Base-by-base conservation (phyloP, 2,329 filamentous ascomycete genomes). In the Ramularia endophylla region DNA sequence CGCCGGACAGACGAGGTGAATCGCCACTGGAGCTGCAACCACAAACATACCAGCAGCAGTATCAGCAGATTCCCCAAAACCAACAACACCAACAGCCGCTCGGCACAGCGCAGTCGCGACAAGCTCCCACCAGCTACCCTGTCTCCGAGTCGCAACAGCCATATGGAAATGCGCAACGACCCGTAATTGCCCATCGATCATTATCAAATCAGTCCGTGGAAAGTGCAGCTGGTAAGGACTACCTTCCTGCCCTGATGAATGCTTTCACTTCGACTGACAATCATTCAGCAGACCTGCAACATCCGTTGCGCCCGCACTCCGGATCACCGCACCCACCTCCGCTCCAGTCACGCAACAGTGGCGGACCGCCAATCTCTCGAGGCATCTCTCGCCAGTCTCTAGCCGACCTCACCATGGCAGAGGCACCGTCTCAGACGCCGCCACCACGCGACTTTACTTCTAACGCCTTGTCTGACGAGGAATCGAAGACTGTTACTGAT, bases 201-300 rank as follows among this genome's bases (percentile, higher is more conserved):
- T 59, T 63, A 1, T 72, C 69, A 17, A 71, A 65, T 12, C 64
- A 67, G 20, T 63, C 67, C 33, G 70, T 72, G 66, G 69, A 72
- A 41, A 65, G 67, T 43, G 53, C 72, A 41, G 67, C 69, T 54
- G 68, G 68, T 70, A 54, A 51, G 58, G 58, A 13, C 30, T 16
- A n/a, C n/a, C n/a, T n/a, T n/a, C n/a, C n/a, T n/a, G n/a, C n/a
- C 22, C 22, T 11, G 6, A 25, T 25, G 6, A 25, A 25, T 25
- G 22, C 22, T 11, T 25, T 25, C 22, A 6, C 22, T 25, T 11
- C 11, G 6, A 11, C 39, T 40, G 37, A 49, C 49, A 43, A 50
- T 46, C 45, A 45, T 27, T 28, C 42, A 39, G 16, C 49, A 69
- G 70, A 72, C 57, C 59, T 71, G 41, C 68, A 68, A 25, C 22